These are phyloP conservation scores for Tylopilus sp. DNA, from an alignment of 768 basidiomycete species.

Conservation along the genomic window DNA sequence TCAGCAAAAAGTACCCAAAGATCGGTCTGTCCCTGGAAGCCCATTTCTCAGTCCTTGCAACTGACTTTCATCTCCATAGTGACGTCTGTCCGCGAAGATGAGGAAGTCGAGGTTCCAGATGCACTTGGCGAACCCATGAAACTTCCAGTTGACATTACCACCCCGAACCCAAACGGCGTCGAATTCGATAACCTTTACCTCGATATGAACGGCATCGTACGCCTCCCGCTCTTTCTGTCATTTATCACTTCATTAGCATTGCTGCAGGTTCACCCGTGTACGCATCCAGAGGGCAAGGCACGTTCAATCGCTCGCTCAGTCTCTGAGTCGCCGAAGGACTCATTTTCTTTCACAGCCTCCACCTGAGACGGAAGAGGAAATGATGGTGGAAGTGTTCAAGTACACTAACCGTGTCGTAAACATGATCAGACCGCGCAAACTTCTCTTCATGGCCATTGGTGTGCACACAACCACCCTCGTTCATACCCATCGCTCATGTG, in stretches of 20 bases:
- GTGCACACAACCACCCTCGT: slow-evolving; percentile 22
- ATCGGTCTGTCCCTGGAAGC: slow-evolving; percentile 59
- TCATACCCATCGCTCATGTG: neutral
- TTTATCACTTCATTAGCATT: neutral
- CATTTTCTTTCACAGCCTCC: slow-evolving; percentile 58
- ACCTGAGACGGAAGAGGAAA: slow-evolving; percentile 96
- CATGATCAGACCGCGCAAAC: slow-evolving; percentile 92
- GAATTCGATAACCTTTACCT: slow-evolving; percentile 98
- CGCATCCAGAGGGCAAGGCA: slow-evolving; percentile 96
- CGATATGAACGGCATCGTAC: slow-evolving; percentile 98
- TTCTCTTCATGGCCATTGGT: slow-evolving; percentile 99
- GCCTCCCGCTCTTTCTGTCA: slow-evolving; percentile 19
- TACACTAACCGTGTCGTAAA: slow-evolving; percentile 98
- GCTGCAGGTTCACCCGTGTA: slow-evolving; percentile 91
- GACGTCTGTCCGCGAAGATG: slow-evolving; percentile 79
- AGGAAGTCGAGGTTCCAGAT: slow-evolving; percentile 64
- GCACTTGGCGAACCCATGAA: slow-evolving; percentile 63
- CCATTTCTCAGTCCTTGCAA: neutral
- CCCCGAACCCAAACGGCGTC: slow-evolving; percentile 88
- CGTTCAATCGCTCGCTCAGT: slow-evolving; percentile 12
- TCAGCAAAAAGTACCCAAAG: slow-evolving; percentile 98
- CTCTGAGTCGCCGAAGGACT: neutral
- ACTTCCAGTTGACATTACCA: slow-evolving; percentile 75
- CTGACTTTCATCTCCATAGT: slow-evolving; percentile 40
- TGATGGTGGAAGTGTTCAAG: slow-evolving; percentile 97